phyloP scores from a whole-genome alignment of 2,329 filamentous ascomycete species.

The Cladobotryum mycophilum region DNA sequence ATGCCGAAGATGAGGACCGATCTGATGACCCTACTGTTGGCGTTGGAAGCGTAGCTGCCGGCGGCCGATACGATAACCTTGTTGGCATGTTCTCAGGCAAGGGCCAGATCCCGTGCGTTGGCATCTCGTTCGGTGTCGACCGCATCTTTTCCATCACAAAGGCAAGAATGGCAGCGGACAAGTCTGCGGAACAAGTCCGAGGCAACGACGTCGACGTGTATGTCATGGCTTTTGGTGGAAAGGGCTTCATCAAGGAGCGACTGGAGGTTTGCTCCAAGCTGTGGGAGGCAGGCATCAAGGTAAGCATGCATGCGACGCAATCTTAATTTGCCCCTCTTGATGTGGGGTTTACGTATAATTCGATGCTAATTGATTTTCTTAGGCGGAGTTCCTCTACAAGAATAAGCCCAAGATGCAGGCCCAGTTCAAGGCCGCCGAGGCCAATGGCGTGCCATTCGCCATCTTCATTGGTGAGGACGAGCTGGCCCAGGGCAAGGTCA shows the following conservation, averaged over 20 bases:
- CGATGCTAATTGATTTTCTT: constrained; percentile 24
- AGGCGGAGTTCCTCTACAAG: constrained; percentile 83
- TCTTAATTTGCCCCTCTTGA: background rate
- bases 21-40: constrained; percentile 75
- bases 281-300: constrained; percentile 85
- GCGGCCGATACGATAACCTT: constrained; percentile 85
- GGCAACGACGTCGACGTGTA: constrained; percentile 80
- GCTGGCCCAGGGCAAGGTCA: constrained; percentile 73
- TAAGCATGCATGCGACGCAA: constrained; percentile 24
- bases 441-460: constrained; percentile 71
- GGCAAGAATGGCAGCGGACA: constrained; percentile 60
- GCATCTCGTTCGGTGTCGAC: constrained; percentile 88
- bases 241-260: constrained; percentile 76
- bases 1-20: constrained; percentile 55
- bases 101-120: constrained; percentile 59
- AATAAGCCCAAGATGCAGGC: constrained; percentile 80
- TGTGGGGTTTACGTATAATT: background rate
- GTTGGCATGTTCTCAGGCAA: constrained; percentile 91
- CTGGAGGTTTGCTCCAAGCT: constrained; percentile 71
- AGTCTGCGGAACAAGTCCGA: constrained; percentile 54
- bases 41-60: constrained; percentile 82
- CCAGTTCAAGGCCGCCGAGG: constrained; percentile 89
- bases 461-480: constrained; percentile 91
- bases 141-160: constrained; percentile 92
- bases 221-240: constrained; percentile 91